These are phyloP conservation scores for Quercus glauca DNA, from an alignment of 306 rosid species.

Conservation along the genomic window DNA sequence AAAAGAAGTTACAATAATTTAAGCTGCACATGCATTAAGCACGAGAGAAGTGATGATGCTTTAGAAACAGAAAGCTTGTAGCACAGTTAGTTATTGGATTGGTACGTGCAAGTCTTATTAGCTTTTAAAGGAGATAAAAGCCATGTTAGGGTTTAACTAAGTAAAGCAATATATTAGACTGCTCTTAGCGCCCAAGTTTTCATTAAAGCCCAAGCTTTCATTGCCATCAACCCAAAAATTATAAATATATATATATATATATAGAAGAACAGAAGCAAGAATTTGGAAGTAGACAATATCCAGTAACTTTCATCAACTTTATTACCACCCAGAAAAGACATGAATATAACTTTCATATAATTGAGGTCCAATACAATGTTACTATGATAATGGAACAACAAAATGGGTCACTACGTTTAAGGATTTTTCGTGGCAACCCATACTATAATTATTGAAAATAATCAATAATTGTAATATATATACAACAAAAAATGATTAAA, in stretches of 20 bases:
- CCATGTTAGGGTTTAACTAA: too few species aligned
- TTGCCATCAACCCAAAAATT: background rate
- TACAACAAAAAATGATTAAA: constrained; percentile 54
- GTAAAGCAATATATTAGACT: background rate
- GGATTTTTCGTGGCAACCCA: constrained; percentile 41
- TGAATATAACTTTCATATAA: constrained; percentile 11
- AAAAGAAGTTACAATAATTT: background rate
- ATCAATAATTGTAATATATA: constrained; percentile 15
- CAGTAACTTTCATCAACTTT: constrained; percentile 15
- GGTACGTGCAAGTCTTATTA: too few species aligned
- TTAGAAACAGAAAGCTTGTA: too few species aligned
- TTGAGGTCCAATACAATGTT: constrained; percentile 20
- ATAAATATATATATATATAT: too few species aligned
- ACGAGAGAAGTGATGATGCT: too few species aligned
- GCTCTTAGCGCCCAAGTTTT: background rate
- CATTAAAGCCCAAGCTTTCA: background rate
- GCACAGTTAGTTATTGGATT: too few species aligned
- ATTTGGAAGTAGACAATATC: background rate
- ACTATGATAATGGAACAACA: constrained; percentile 22
- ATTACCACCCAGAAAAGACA: constrained; percentile 14
- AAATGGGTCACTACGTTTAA: constrained; percentile 32
- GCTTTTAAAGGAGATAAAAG: too few species aligned
- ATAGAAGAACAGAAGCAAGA: background rate
- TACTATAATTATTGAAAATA: constrained; percentile 35
- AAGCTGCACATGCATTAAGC: too few species aligned